These are phyloP conservation scores for Phylloporus scabripes DNA, from an alignment of 768 basidiomycete species.

Conservation along the genomic window DNA sequence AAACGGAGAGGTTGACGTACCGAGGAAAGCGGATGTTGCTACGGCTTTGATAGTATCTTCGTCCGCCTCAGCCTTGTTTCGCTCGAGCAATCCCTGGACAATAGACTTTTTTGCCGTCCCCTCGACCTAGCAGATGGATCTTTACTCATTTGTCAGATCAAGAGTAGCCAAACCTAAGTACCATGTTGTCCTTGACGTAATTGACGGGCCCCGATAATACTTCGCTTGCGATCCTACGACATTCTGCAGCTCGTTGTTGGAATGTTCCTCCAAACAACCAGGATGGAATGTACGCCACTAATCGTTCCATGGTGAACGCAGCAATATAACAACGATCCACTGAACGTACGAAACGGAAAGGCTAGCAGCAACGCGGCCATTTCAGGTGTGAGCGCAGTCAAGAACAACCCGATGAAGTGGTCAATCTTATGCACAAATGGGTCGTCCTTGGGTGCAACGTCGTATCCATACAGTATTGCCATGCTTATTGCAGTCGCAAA, in stretches of 20 bases:
- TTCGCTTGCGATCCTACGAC: slow-evolving; percentile 20
- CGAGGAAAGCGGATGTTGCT: slow-evolving; percentile 20
- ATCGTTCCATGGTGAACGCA: neutral
- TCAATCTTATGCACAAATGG: slow-evolving; percentile 22
- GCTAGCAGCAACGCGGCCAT: slow-evolving; percentile 16
- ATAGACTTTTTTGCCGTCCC: slow-evolving; percentile 21
- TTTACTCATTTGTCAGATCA: neutral
- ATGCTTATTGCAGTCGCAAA: slow-evolving; percentile 22
- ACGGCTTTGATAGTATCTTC: slow-evolving; percentile 20
- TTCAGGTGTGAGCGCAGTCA: slow-evolving; percentile 15
- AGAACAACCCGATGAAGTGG: slow-evolving; percentile 8
- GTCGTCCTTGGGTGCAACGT: slow-evolving; percentile 20
- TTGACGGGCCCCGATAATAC: slow-evolving; percentile 16
- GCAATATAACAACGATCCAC: neutral
- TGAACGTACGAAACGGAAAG: slow-evolving; percentile 25
- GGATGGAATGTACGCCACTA: slow-evolving; percentile 26
- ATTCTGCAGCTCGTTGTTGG: slow-evolving; percentile 15
- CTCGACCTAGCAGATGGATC: slow-evolving; percentile 3
- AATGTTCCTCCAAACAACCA: slow-evolving; percentile 33
- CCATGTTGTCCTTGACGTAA: slow-evolving; percentile 24
- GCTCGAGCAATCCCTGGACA: slow-evolving; percentile 17
- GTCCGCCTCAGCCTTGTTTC: neutral
- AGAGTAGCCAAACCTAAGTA: neutral
- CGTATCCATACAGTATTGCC: slow-evolving; percentile 24
- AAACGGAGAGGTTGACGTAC: slow-evolving; percentile 3